phyloP scores from a whole-genome alignment of 495 filamentous ascomycete genomes.

The Symbiotaphrina buchneri region DNA sequence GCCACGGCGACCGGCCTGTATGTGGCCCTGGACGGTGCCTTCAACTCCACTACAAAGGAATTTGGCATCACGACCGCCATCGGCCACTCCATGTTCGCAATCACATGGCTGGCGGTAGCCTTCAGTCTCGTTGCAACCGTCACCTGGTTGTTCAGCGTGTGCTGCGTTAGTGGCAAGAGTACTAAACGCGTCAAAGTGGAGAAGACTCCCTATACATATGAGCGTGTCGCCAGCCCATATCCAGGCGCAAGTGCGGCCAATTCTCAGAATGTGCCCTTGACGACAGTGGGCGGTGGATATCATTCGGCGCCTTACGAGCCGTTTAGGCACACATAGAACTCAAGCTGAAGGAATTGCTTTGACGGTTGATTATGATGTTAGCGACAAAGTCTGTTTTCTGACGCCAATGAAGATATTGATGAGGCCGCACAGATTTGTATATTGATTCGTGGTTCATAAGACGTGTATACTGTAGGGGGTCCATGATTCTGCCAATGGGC shows the following conservation, averaged over 20 bases:
- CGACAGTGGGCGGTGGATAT: constrained; percentile 1
- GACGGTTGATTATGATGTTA: no score
- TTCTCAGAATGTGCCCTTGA: constrained; percentile 4
- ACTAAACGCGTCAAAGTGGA: constrained; percentile 18
- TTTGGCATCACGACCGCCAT: constrained; percentile 2
- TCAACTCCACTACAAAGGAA: constrained; percentile 1
- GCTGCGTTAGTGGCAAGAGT: constrained; percentile 5
- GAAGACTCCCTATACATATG: constrained; percentile 28
- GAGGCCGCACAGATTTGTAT: no score
- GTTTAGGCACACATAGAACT: constrained; percentile 6
- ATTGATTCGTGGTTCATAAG: no score
- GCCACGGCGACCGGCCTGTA: constrained; percentile 9
- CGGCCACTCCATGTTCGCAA: constrained; percentile 3
- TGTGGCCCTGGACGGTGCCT: background rate
- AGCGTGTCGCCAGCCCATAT: constrained; percentile 18
- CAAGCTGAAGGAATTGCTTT: no score
- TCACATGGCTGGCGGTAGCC: constrained; percentile 9
- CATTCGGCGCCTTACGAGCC: constrained; percentile 5
- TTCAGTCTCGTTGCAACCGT: constrained; percentile 4
- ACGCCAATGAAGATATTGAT: no score
- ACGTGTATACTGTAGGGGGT: no score
- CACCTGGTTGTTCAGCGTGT: constrained; percentile 6
- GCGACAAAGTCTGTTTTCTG: no score
- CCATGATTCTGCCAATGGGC: no score
- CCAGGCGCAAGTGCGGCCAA: background rate